Conservation (phyloP, 192 early-diverging fungal species). For the Backusella circina region DNA sequence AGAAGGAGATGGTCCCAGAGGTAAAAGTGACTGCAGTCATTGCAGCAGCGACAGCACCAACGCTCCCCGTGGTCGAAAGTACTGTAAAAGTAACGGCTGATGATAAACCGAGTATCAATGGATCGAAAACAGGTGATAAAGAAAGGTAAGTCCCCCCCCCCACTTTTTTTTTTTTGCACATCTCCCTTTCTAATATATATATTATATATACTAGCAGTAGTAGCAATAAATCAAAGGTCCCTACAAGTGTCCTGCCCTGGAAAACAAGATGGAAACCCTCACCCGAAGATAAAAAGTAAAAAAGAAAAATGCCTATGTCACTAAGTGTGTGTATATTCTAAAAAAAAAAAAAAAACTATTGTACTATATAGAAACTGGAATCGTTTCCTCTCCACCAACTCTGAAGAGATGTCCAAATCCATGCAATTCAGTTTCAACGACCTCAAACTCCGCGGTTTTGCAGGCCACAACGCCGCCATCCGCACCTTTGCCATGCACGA, state of each 20-base stretch:
- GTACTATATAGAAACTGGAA: constrained; percentile 50
- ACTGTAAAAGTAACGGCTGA: background rate
- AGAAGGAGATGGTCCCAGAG: background rate
- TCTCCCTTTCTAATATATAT: background rate
- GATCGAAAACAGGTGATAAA: constrained; percentile 2
- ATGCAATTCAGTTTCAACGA: constrained; percentile 66
- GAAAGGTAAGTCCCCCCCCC: background rate
- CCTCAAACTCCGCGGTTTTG: constrained; percentile 53
- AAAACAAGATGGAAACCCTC: constrained; percentile 38
- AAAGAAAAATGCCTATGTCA: no score
- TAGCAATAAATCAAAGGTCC: constrained; percentile 14
- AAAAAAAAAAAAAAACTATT: background rate
- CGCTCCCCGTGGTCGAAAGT: background rate
- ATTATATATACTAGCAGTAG: background rate
- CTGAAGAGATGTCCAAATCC: constrained; percentile 60
- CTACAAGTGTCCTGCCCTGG: constrained; percentile 36
- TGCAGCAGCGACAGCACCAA: background rate
- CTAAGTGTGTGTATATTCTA: no score
- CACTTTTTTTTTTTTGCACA: background rate
- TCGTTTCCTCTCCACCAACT: constrained; percentile 57
- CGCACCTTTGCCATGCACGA: constrained; percentile 51
- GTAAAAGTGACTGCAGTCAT: background rate
- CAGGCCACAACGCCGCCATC: constrained; percentile 51
- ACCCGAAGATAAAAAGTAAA: constrained; percentile 38
- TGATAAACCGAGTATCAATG: background rate